Evolutionary conservation across 495 filamentous ascomycete species (phyloP).

Genomic region (Xylaria palmicola): DNA sequence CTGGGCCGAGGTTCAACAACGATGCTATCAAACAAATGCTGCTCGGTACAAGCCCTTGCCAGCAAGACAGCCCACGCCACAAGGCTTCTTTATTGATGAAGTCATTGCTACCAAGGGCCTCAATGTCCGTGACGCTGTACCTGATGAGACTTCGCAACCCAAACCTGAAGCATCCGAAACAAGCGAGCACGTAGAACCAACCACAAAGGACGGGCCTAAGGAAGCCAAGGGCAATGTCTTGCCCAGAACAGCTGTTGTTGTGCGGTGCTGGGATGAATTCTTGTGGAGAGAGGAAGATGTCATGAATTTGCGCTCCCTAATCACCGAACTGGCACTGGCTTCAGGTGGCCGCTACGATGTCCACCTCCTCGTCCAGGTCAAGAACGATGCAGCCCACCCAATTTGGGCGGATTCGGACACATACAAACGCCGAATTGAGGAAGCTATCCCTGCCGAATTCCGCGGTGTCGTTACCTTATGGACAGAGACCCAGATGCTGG

Average conservation of each 20-base stretch:
- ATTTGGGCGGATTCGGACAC: slow-evolving; percentile 62
- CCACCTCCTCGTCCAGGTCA: slow-evolving; percentile 74
- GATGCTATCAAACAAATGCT: slow-evolving; percentile 68
- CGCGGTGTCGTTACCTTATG: slow-evolving; percentile 84
- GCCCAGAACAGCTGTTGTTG: slow-evolving; percentile 67
- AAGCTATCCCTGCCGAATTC: slow-evolving; percentile 82
- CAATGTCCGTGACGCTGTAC: slow-evolving; percentile 18
- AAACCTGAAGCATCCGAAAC: neutral
- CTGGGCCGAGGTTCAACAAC: slow-evolving; percentile 73
- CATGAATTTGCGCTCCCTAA: slow-evolving; percentile 68
- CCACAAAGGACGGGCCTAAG: slow-evolving; percentile 54
- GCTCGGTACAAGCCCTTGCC: slow-evolving; percentile 58
- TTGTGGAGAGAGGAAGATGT: slow-evolving; percentile 68
- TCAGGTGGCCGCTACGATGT: slow-evolving; percentile 81
- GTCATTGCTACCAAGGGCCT: slow-evolving; percentile 4
- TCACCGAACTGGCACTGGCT: slow-evolving; percentile 71
- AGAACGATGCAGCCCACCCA: slow-evolving; percentile 60
- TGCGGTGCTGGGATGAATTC: slow-evolving; percentile 73
- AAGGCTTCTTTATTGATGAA: slow-evolving; percentile 45
- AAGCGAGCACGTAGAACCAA: slow-evolving; percentile 45
- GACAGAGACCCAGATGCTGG: slow-evolving; percentile 87
- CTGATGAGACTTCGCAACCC: neutral
- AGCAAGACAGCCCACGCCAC: slow-evolving; percentile 37
- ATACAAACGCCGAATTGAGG: slow-evolving; percentile 59
- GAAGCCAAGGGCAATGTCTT: slow-evolving; percentile 55